Evolutionary conservation across 345 rosid genomes (phyloP).

Genomic region (Passiflora organensis): DNA sequence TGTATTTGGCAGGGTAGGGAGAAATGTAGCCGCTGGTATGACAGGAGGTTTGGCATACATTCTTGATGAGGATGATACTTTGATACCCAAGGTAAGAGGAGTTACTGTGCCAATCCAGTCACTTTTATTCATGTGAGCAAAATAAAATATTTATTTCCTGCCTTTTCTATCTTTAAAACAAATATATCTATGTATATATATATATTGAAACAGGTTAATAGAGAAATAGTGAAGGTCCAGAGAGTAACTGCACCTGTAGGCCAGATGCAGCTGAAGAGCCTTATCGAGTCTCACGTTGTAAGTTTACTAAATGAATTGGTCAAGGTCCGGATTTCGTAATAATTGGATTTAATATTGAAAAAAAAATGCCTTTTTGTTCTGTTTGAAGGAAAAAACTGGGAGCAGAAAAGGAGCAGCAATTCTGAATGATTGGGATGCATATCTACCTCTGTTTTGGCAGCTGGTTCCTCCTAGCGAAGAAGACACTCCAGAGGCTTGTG

Average conservation of each 20-base stretch:
- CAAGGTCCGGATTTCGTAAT: background rate
- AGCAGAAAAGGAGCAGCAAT: slow-evolving; percentile 72
- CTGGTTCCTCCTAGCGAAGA: slow-evolving; percentile 99
- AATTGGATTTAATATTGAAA: background rate
- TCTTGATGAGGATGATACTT: slow-evolving; percentile 82
- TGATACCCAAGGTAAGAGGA: slow-evolving; percentile 89
- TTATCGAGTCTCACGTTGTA: slow-evolving; percentile 88
- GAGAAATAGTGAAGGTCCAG: slow-evolving; percentile 90
- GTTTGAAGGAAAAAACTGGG: slow-evolving; percentile 80
- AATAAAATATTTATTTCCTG: background rate
- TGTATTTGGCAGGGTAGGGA: slow-evolving; percentile 70
- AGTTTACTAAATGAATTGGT: slow-evolving; percentile 33
- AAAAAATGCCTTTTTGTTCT: background rate
- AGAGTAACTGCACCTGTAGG: slow-evolving; percentile 97
- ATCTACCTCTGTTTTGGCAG: slow-evolving; percentile 86
- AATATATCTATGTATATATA: too few species aligned
- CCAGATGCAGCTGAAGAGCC: slow-evolving; percentile 84
- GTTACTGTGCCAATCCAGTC: background rate
- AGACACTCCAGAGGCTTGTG: slow-evolving; percentile 95
- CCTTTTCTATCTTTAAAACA: background rate
- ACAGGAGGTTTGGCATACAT: slow-evolving; percentile 95
- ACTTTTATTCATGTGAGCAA: background rate
- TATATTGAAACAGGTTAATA: slow-evolving; percentile 77
- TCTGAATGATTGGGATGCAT: slow-evolving; percentile 77
- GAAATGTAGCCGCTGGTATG: slow-evolving; percentile 99